Evolutionary conservation across 2,329 filamentous ascomycete genomes (phyloP).

Genomic region (Dothideomycetidae sp.): DNA sequence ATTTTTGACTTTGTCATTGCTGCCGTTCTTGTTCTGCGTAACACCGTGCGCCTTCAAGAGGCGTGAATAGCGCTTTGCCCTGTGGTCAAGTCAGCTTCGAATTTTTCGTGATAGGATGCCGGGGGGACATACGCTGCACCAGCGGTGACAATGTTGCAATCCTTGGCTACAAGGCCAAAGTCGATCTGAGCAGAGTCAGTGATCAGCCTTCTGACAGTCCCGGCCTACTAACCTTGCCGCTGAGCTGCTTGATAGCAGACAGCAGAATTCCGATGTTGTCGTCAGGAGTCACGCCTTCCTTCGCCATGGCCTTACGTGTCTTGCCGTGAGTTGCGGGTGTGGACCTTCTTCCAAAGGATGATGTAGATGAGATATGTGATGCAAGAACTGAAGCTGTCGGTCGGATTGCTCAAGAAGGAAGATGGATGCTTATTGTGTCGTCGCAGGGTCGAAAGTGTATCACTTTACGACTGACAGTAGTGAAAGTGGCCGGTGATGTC

Average conservation of each 20-base stretch:
- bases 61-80: conserved; percentile 54
- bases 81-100: conserved; percentile 21
- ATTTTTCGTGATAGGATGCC: neutral
- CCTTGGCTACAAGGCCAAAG: conserved; percentile 48
- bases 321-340: neutral
- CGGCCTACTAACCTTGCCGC: conserved; percentile 42
- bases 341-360: neutral
- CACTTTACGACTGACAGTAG: too few relatives aligned
- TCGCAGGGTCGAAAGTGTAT: too few relatives aligned
- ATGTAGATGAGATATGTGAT: neutral
- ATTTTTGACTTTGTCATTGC: conserved; percentile 5
- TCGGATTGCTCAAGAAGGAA: neutral
- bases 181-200: conserved; percentile 40
- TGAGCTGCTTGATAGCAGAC: conserved; percentile 47
- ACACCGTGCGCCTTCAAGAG: conserved; percentile 48
- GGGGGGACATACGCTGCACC: conserved; percentile 50
- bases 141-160: conserved; percentile 49
- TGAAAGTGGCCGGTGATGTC: too few relatives aligned
- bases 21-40: conserved; percentile 13
- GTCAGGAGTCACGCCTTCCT: conserved; percentile 34
- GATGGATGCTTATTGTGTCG: conserved; percentile 2
- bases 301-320: too few relatives aligned
- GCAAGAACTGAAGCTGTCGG: conserved; percentile 1
- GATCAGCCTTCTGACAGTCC: neutral
- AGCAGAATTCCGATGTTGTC: conserved; percentile 54